Evolutionary conservation across 495 filamentous ascomycete genomes (phyloP).

Genomic region (Aspergillus indologenus): DNA sequence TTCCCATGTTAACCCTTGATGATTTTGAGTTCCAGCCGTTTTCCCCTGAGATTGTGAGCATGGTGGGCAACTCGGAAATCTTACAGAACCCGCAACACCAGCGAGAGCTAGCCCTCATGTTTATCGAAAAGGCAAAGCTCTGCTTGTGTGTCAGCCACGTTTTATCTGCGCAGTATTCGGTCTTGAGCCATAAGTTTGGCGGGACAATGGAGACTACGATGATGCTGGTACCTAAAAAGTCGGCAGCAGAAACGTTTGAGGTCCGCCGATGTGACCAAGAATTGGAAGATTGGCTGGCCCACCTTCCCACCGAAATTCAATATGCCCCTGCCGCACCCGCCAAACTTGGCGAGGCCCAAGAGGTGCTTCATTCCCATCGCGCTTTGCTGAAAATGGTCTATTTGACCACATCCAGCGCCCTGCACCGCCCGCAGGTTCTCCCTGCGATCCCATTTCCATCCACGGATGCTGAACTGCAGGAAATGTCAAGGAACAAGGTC

Average conservation of each 20-base stretch:
- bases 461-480: constrained; percentile 60
- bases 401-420: constrained; percentile 78
- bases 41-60: constrained; percentile 59
- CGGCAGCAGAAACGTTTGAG: constrained; percentile 68
- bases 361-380: constrained; percentile 67
- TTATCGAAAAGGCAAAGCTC: constrained; percentile 88
- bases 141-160: constrained; percentile 82
- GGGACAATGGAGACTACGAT: constrained; percentile 76
- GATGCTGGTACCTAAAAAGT: constrained; percentile 87
- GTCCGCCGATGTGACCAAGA: constrained; percentile 71
- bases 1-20: constrained; percentile 76
- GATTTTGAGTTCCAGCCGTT: constrained; percentile 78
- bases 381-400: constrained; percentile 86
- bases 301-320: constrained; percentile 64
- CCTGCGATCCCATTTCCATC: constrained; percentile 65
- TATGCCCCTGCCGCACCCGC: constrained; percentile 48
- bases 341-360: constrained; percentile 47
- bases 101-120: constrained; percentile 74
- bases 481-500: constrained; percentile 75
- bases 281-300: constrained; percentile 66
- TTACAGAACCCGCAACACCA: constrained; percentile 63
- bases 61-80: constrained; percentile 64
- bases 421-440: constrained; percentile 84
- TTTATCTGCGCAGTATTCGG: constrained; percentile 82
- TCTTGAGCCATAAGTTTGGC: constrained; percentile 74